phyloP scores from a whole-genome alignment of 208 protist species.

The Leptomonas pyrrhocoris region DNA sequence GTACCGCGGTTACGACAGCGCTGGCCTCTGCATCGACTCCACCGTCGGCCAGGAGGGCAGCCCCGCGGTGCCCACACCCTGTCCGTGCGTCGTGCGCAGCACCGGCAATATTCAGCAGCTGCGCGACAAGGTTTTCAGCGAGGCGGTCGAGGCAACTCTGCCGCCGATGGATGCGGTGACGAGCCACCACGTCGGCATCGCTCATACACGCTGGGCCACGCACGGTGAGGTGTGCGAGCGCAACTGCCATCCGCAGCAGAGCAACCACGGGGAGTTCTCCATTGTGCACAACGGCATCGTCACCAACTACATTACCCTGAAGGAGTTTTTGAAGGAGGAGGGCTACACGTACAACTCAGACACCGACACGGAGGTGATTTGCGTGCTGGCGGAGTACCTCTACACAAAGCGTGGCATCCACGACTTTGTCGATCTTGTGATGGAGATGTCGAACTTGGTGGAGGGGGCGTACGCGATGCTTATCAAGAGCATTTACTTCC shows the following conservation, averaged over 20 bases:
- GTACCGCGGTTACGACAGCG: slow-evolving; percentile 96
- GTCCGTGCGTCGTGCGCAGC: slow-evolving; percentile 62
- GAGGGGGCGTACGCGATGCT: slow-evolving; percentile 91
- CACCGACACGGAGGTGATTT: slow-evolving; percentile 96
- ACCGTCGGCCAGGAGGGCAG: slow-evolving; percentile 2
- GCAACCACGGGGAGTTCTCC: slow-evolving; percentile 74
- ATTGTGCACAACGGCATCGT: slow-evolving; percentile 97
- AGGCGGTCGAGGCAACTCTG: slow-evolving; percentile 29
- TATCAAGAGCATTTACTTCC: slow-evolving; percentile 89
- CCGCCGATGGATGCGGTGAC: slow-evolving; percentile 41
- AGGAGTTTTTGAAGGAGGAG: slow-evolving; percentile 67
- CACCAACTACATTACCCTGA: slow-evolving; percentile 91
- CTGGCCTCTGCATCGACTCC: slow-evolving; percentile 85
- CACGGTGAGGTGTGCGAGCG: slow-evolving; percentile 92
- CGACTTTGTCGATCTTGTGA: slow-evolving; percentile 61
- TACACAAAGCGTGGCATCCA: slow-evolving; percentile 53
- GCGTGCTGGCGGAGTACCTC: slow-evolving; percentile 88
- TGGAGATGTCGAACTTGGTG: slow-evolving; percentile 57
- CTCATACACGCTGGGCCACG: slow-evolving; percentile 98
- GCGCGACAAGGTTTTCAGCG: slow-evolving; percentile 45
- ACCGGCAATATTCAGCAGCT: slow-evolving; percentile 85
- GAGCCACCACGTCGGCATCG: slow-evolving; percentile 81
- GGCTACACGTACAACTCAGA: slow-evolving; percentile 88
- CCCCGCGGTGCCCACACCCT: slow-evolving; percentile 10
- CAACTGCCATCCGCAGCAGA: slow-evolving; percentile 95